phyloP scores from a whole-genome alignment of 768 basidiomycete species.

The Filobasidium wieringae region DNA sequence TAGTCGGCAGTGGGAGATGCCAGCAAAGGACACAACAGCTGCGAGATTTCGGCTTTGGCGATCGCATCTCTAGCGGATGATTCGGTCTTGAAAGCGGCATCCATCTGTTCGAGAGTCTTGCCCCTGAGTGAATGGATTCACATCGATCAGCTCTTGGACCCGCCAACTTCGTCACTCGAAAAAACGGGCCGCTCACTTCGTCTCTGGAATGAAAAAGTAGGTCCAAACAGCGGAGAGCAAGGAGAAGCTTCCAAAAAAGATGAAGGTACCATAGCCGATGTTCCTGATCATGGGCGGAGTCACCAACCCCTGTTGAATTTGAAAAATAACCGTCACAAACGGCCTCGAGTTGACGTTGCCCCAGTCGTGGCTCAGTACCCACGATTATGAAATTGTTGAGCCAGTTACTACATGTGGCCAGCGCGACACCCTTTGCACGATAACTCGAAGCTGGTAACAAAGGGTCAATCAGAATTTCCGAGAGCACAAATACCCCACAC shows the following conservation, averaged over 20 bases:
- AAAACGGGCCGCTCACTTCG: constrained; percentile 4
- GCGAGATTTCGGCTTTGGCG: no score
- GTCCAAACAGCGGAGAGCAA: constrained; percentile 6
- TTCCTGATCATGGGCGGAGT: constrained; percentile 16
- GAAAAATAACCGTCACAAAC: neutral
- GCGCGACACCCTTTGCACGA: constrained; percentile 47
- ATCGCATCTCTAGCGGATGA: no score
- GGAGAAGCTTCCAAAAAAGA: constrained; percentile 19
- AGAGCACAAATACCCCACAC: no score
- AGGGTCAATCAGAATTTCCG: no score
- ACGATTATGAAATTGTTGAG: constrained; percentile 18
- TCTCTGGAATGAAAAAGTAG: constrained; percentile 18
- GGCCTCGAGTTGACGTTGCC: no score
- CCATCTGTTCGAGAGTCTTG: constrained; percentile 17
- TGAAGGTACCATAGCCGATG: constrained; percentile 15
- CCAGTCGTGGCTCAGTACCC: no score
- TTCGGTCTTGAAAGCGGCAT: constrained; percentile 8
- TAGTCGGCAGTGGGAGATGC: no score
- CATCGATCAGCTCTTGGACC: neutral
- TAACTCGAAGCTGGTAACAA: no score
- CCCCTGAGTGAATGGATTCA: no score
- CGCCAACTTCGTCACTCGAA: neutral
- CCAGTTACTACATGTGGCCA: constrained; percentile 20
- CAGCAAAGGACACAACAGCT: no score
- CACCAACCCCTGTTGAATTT: constrained; percentile 12